phyloP scores from a whole-genome alignment of 2,329 filamentous ascomycete genomes.

The Emergomyces pasteurianus region DNA sequence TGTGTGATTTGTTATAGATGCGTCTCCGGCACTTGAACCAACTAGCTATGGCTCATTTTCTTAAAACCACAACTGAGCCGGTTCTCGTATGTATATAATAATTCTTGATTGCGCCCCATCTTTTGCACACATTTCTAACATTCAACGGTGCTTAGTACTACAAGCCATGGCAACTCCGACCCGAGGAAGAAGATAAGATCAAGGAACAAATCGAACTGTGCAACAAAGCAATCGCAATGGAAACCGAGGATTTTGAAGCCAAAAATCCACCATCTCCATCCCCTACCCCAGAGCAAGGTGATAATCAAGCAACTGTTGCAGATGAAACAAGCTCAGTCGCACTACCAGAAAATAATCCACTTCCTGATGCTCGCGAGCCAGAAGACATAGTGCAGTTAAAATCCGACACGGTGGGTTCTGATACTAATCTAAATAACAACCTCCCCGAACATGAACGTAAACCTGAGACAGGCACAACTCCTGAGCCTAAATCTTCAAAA shows the following conservation, averaged over 20 bases:
- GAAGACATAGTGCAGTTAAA: slow-evolving; percentile 1
- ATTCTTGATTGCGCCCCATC: background rate
- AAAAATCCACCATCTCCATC: slow-evolving; percentile 10
- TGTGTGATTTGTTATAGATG: slow-evolving; percentile 45
- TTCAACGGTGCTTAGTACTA: slow-evolving; percentile 53
- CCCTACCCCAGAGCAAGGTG: slow-evolving; percentile 2
- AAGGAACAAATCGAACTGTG: slow-evolving; percentile 56
- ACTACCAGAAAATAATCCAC: background rate
- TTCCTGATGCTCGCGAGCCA: background rate
- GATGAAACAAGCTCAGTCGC: background rate
- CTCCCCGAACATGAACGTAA: background rate
- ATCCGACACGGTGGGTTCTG: slow-evolving; percentile 7
- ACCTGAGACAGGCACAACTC: background rate
- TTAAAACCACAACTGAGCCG: slow-evolving; percentile 61
- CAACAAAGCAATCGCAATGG: slow-evolving; percentile 51
- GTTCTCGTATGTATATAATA: slow-evolving; percentile 50
- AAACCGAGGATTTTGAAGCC: slow-evolving; percentile 48
- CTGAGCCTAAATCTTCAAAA: slow-evolving; percentile 3
- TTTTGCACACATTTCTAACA: slow-evolving; percentile 13
- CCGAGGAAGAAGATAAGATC: slow-evolving; percentile 58
- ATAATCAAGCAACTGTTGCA: slow-evolving; percentile 12
- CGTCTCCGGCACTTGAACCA: slow-evolving; percentile 59
- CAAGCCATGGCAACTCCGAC: slow-evolving; percentile 64
- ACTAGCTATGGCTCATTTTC: slow-evolving; percentile 57
- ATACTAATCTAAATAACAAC: slow-evolving; percentile 1